Base-by-base conservation (phyloP, 441 rosid species). In the Aquilaria agallochum region DNA sequence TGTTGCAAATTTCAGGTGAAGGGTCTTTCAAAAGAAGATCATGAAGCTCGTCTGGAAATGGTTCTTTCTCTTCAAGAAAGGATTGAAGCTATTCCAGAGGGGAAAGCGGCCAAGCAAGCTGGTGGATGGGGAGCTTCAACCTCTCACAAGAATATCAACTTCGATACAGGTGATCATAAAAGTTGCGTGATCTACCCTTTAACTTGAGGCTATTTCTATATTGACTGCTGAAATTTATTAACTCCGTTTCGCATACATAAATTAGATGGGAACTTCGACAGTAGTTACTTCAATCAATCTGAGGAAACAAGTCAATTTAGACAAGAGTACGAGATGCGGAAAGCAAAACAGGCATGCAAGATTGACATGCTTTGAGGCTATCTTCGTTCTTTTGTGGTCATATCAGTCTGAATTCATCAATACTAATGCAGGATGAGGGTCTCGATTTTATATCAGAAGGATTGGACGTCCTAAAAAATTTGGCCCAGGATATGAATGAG, bases 371-470 rank as follows among this genome's bases (percentile, higher is more conserved):
- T 54, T 54, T 5, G 15, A 45, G 0, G 9, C 57, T 27, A 14
- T 36, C 31, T 50, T 48, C 47, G 2, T 48, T 56, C 57, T 59
- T 47, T 3, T 57, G 40, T 69, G 31, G 58, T 11, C 58, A n/a
- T 44, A 50, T 65, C 56, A 7, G 5, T 36, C 4, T 36, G 7
- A 36, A 36, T 36, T 1, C 4, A 36, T 36, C 36, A 45, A 60
- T 34, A 56, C 49, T 40, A 53, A 0, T 36, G 3, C 72, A 80
- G 88, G 94, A 83, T 40, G 80, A 85, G 59, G 94, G 89, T 61
- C 84, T 87, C 55, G 90, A 85, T 69, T 53, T 83, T n/a, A 79
- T 87, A 62, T 81, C 87, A 45, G 87, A 84, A 72, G 90, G 88
- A 59, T 65, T 87, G 68, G 82, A 76, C 31, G 73, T 72, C 42